Conservation (phyloP, 2,329 filamentous ascomycete genomes). For the Aspergillus hiratsukae region DNA sequence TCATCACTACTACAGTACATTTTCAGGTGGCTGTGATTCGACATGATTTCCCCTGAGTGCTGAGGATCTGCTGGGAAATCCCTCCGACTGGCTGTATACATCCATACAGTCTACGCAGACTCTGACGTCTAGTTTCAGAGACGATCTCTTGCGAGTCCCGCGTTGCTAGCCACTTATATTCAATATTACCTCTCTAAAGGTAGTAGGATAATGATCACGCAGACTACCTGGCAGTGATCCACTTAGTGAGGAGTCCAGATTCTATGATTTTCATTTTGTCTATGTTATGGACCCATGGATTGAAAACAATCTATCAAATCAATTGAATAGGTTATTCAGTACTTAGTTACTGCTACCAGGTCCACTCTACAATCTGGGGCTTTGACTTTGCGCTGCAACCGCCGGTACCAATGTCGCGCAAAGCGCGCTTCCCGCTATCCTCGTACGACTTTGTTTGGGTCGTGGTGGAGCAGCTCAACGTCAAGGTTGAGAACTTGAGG, state of each 20-base stretch:
- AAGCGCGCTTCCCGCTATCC: conserved; percentile 37
- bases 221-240: conserved; percentile 4
- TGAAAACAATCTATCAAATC: not conserved
- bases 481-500: too few species aligned
- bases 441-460: not conserved
- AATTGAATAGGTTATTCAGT: too few species aligned
- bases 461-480: not conserved
- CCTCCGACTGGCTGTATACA: not conserved
- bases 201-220: not conserved
- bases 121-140: not conserved
- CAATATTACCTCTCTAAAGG: not conserved
- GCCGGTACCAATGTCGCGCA: conserved; percentile 26
- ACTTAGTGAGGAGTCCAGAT: conserved; percentile 6
- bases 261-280: conserved; percentile 1
- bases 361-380: conserved; percentile 20
- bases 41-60: not conserved
- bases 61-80: not conserved
- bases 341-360: not conserved
- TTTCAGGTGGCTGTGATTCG: not conserved
- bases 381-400: conserved; percentile 33
- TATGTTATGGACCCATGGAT: not conserved
- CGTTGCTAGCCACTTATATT: not conserved
- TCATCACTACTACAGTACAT: not conserved
- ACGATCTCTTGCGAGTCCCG: not conserved
- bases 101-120: not conserved